Evolutionary conservation across 2,329 filamentous ascomycete genomes (phyloP).

Genomic region (Penicillium brevicompactum): DNA sequence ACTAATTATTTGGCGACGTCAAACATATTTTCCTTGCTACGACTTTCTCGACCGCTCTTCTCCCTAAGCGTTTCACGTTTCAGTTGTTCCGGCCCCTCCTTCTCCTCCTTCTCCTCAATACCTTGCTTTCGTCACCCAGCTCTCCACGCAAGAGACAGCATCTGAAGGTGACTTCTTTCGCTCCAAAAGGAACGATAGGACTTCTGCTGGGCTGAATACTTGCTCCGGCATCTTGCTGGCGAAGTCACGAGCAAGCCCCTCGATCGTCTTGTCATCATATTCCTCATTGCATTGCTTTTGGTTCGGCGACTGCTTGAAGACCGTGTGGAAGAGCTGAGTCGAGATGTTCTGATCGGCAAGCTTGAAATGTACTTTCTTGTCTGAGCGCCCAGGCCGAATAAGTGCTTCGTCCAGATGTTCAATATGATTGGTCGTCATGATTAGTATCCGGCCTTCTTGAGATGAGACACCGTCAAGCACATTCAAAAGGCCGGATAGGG

Average conservation of each 20-base stretch:
- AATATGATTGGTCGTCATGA: slow-evolving; percentile 81
- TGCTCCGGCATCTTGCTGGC: slow-evolving; percentile 49
- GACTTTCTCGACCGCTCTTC: no score
- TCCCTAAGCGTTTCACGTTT: no score
- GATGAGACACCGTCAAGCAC: slow-evolving; percentile 80
- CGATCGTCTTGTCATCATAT: slow-evolving; percentile 30
- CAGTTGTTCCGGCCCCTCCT: no score
- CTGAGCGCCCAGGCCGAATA: slow-evolving; percentile 72
- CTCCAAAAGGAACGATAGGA: slow-evolving; percentile 56
- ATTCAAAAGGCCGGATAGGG: slow-evolving; percentile 77
- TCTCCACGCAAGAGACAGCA: slow-evolving; percentile 47
- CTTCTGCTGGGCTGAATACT: slow-evolving; percentile 54
- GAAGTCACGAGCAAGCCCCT: slow-evolving; percentile 48
- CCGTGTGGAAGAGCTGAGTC: slow-evolving; percentile 27
- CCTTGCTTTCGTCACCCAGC: slow-evolving; percentile 48
- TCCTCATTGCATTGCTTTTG: slow-evolving; percentile 10
- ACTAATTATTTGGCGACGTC: no score
- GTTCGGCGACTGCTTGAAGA: slow-evolving; percentile 15
- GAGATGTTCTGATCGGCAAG: slow-evolving; percentile 28
- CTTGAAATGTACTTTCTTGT: slow-evolving; percentile 66
- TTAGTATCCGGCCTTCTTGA: slow-evolving; percentile 75
- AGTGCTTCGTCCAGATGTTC: slow-evolving; percentile 73
- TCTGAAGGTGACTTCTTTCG: slow-evolving; percentile 51
- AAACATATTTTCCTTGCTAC: no score
- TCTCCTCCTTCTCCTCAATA: no score